phyloP scores from a whole-genome alignment of 139 green algal species.

The Zygnema cylindricum region DNA sequence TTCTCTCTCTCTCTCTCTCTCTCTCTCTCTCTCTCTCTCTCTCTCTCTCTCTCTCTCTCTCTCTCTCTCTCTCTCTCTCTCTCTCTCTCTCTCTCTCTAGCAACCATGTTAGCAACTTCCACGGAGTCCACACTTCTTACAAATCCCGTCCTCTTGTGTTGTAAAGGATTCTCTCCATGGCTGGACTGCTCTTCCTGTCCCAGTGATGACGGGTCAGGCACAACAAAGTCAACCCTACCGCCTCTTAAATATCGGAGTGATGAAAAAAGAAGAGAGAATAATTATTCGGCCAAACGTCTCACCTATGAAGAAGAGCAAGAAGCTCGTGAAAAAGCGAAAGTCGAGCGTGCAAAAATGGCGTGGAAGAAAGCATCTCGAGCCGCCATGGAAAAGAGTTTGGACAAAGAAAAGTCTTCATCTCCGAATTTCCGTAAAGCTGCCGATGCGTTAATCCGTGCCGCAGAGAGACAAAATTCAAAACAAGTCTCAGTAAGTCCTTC shows the following conservation, averaged over 20 bases:
- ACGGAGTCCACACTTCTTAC: not conserved
- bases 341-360: not conserved
- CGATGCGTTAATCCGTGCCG: not conserved
- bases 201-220: too few relatives aligned
- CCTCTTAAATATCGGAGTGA: not conserved
- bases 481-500: not conserved
- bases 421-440: not conserved
- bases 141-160: not conserved
- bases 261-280: not conserved
- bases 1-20: constrained; percentile 8
- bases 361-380: not conserved
- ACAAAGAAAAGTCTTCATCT: too few relatives aligned
- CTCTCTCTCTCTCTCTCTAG: not conserved
- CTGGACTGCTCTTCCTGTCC: too few relatives aligned
- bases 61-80: not conserved
- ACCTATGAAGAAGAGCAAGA: not conserved
- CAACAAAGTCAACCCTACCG: not conserved
- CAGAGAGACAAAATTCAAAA: not conserved
- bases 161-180: not conserved
- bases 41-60: constrained; percentile 10
- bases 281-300: not conserved
- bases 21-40: constrained; percentile 16
- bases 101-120: not conserved
- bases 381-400: not conserved
- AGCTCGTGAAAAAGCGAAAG: not conserved